These are phyloP conservation scores for Eimeria mitis DNA, from an alignment of 169 alveolate genomes.

Conservation along the genomic window DNA sequence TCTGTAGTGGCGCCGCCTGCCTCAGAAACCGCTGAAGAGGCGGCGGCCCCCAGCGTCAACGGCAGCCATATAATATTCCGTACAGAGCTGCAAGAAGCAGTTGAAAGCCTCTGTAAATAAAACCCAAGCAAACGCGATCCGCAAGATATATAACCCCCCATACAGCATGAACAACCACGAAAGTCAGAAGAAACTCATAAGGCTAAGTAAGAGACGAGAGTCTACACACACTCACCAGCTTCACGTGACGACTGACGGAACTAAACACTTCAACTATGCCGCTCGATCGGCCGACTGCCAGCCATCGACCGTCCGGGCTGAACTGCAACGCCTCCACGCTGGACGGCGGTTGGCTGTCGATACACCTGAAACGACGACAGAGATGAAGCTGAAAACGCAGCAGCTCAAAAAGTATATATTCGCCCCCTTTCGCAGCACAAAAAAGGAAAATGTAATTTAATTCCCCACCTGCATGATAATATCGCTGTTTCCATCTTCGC, in stretches of 20 bases:
- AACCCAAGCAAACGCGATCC: not conserved
- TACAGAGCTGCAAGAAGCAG: slow-evolving; percentile 58
- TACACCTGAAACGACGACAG: slow-evolving; percentile 30
- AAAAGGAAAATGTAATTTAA: too few relatives aligned
- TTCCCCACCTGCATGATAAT: slow-evolving; percentile 53
- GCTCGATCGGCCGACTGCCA: slow-evolving; percentile 76
- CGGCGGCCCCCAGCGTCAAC: slow-evolving; percentile 48
- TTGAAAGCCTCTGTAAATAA: slow-evolving; percentile 60
- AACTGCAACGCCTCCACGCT: slow-evolving; percentile 73
- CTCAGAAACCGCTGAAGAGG: slow-evolving; percentile 20
- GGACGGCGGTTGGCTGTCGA: slow-evolving; percentile 65
- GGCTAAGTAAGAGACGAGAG: not conserved
- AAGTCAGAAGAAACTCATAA: not conserved
- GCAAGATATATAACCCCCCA: not conserved
- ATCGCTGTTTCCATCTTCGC: slow-evolving; percentile 71
- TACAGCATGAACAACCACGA: too few relatives aligned
- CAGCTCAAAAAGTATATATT: not conserved
- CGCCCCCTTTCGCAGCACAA: too few relatives aligned
- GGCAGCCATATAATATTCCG: slow-evolving; percentile 79
- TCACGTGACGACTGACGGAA: slow-evolving; percentile 1
- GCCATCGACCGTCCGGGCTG: slow-evolving; percentile 82
- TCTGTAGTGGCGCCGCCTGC: slow-evolving; percentile 18
- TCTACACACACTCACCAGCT: slow-evolving; percentile 19
- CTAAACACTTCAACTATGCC: slow-evolving; percentile 71
- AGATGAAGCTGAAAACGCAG: not conserved